phyloP scores from a whole-genome alignment of 306 rosid genomes.

The Pterocarpus macrocarpus region DNA sequence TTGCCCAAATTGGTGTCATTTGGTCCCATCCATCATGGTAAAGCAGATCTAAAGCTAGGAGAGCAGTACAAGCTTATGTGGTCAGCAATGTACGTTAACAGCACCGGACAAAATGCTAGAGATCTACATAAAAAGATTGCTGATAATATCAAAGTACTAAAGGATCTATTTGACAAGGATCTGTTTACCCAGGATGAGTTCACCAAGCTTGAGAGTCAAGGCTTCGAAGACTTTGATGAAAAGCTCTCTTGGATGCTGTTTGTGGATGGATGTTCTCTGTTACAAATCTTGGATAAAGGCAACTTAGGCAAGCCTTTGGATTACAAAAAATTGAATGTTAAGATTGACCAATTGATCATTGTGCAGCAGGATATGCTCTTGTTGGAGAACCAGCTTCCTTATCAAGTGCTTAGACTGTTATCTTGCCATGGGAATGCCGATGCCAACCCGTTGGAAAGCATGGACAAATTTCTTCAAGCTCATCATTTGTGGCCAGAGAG shows the following conservation, averaged over 20 bases:
- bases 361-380: conserved; percentile 16
- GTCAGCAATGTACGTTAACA: not conserved
- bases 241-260: not conserved
- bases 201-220: not conserved
- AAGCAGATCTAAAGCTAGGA: not conserved
- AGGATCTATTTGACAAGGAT: not conserved
- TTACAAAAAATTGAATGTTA: not conserved
- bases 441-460: not conserved
- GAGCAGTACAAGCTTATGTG: conserved; percentile 19
- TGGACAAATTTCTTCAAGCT: not conserved
- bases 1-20: too few relatives aligned
- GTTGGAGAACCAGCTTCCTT: conserved; percentile 39
- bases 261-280: not conserved
- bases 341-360: conserved; percentile 2
- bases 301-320: too few relatives aligned
- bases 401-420: conserved; percentile 2
- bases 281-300: not conserved
- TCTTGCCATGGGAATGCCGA: not conserved
- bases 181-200: too few relatives aligned
- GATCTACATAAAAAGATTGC: not conserved
- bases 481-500: too few relatives aligned
- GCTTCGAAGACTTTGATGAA: not conserved
- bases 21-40: conserved; percentile 28
- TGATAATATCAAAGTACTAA: not conserved
- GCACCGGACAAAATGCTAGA: not conserved